Evolutionary conservation across 2,329 filamentous ascomycete genomes (phyloP).

Genomic region (Raffaelea deltoideospora): DNA sequence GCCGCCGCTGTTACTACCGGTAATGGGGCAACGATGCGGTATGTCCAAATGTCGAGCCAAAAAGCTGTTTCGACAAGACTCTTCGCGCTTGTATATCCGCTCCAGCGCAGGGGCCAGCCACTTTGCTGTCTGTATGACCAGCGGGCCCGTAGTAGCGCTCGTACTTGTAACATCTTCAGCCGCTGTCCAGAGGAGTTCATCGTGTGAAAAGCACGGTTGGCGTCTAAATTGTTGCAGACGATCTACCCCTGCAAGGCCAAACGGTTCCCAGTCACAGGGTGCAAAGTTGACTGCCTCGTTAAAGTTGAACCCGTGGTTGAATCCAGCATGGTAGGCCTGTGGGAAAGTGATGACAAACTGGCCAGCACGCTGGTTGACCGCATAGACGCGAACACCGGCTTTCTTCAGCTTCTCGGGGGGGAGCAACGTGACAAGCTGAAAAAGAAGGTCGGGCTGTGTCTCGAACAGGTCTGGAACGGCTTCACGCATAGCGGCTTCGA

Average conservation of each 20-base stretch:
- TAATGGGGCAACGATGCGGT: slow-evolving; percentile 39
- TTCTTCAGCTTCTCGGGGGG: slow-evolving; percentile 88
- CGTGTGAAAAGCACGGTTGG: slow-evolving; percentile 93
- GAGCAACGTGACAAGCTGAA: slow-evolving; percentile 91
- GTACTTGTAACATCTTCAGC: slow-evolving; percentile 61
- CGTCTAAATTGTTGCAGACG: slow-evolving; percentile 75
- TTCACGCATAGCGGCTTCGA: slow-evolving; percentile 87
- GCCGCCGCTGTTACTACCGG: slow-evolving; percentile 28
- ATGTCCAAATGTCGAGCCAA: slow-evolving; percentile 35
- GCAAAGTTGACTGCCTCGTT: slow-evolving; percentile 99
- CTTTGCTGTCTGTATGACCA: slow-evolving; percentile 77
- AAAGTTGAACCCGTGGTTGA: slow-evolving; percentile 98
- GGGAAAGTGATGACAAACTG: slow-evolving; percentile 96
- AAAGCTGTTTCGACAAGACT: slow-evolving; percentile 52
- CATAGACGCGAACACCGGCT: slow-evolving; percentile 83
- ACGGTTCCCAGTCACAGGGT: slow-evolving; percentile 87
- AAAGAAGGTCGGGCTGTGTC: slow-evolving; percentile 87
- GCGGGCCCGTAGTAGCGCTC: slow-evolving; percentile 24
- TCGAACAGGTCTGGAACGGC: slow-evolving; percentile 94
- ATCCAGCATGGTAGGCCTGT: slow-evolving; percentile 92
- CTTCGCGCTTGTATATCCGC: slow-evolving; percentile 61
- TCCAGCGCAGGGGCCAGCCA: slow-evolving; percentile 85
- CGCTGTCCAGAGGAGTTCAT: slow-evolving; percentile 84
- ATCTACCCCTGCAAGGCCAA: slow-evolving; percentile 72
- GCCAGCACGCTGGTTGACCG: slow-evolving; percentile 87